Evolutionary conservation across 371 early-diverging fungal genomes (phyloP), one percentile per base, ranked within the genome.

Genomic region (Zancudomyces culisetae): DNA sequence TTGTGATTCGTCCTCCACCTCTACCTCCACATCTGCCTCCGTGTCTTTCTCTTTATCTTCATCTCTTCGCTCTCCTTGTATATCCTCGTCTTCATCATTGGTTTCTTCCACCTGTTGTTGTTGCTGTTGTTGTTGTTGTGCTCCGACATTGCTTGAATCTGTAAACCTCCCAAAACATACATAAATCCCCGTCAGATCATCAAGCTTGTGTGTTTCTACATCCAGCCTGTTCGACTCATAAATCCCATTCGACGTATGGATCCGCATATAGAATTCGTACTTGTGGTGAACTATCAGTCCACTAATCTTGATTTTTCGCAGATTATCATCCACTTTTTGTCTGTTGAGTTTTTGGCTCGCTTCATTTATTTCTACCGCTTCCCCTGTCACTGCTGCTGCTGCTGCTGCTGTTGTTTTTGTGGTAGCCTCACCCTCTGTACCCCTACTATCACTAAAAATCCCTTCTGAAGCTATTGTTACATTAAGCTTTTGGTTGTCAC

Each of bases 171-270:
- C 93, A 71, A 94, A 92, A 56, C 83, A 85, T 19, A 90, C 83
- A 53, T 81, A 76, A 53, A 92, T 85, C 26, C 93, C 92, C n/a
- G 88, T 89, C 45, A 96, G 72, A 63, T 96, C 90, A 46, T 90
- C 90, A 69, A 93, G 70, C 27, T 83, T 73, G 57, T 92, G 90
- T 3, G 96, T 95, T 52, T 74, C 76, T 43, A 78, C 78, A n/a
- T 58, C 64, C 18, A 90, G 71, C 27, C 70, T 68, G 57, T 93
- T 87, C 26, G 85, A 84, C 48, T 73, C 70, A 49, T 81, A 80
- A 35, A 73, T 61, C 28, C 96, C 94, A 15, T 89, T 87, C 1
- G 90, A 85, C 8, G 96, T 95, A 57, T 85, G 78, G 60, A 89
- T 74, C 46, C 78, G 84, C 23, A 93, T 68, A 56, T 78, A 73